A percentile compares a stretch with the other conserved stretches of the same genome.
Conservation (phyloP, 139 green algal species). For the Desmodesmus armatus region DNA sequence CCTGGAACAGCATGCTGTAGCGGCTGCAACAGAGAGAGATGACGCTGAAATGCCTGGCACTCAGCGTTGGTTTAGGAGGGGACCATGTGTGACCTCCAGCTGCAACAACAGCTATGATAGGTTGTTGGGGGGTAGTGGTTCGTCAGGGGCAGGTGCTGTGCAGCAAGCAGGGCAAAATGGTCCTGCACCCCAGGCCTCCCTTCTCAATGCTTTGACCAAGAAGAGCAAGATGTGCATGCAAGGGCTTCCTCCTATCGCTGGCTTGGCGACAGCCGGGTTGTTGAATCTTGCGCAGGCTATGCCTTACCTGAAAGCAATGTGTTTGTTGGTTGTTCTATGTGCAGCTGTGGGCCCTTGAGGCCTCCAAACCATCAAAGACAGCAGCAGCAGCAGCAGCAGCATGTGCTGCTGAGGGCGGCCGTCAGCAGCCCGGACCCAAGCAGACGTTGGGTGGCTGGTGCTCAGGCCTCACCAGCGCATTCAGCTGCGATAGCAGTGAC, state of each 20-base stretch:
- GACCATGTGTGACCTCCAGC: not conserved
- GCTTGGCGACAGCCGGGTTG: too few relatives aligned
- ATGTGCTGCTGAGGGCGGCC: not conserved
- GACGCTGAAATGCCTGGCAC: not conserved
- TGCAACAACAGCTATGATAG: not conserved
- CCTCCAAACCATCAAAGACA: not conserved
- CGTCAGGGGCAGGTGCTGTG: not conserved
- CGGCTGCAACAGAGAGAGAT: too few relatives aligned
- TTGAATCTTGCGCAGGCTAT: too few relatives aligned
- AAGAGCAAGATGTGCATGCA: too few relatives aligned
- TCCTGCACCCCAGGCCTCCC: too few relatives aligned
- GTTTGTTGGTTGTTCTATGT: not conserved
- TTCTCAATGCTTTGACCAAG: too few relatives aligned
- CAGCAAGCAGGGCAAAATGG: too few relatives aligned
- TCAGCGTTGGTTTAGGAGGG: too few relatives aligned
- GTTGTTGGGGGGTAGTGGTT: not conserved
- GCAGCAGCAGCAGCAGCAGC: slow-evolving; percentile 13
- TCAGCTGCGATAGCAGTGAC: not conserved
- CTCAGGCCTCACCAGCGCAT: too few relatives aligned
- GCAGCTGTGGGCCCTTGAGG: slow-evolving; percentile 31
- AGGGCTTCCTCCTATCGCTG: too few relatives aligned
- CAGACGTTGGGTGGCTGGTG: too few relatives aligned
- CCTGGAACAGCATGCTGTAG: not conserved
- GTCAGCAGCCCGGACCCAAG: not conserved
- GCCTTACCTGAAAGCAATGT: too few relatives aligned